Percentiles rank a stretch among this genome's conserved stretches.
These are phyloP conservation scores for Cercospora janseana DNA, from an alignment of 2,329 filamentous ascomycete species.

Conservation along the genomic window DNA sequence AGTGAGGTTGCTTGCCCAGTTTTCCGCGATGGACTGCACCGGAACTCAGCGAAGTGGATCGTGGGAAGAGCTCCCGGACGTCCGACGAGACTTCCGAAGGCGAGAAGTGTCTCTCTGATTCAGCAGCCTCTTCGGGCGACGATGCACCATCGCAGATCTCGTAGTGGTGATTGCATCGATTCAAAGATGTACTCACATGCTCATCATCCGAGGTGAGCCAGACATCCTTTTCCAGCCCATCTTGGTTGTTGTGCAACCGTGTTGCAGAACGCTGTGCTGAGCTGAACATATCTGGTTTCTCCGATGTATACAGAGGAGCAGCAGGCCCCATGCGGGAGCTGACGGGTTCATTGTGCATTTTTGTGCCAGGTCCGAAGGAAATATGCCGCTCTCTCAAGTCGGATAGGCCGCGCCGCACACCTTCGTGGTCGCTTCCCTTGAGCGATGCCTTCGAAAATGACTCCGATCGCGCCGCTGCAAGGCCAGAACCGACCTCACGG, in stretches of 20 bases:
- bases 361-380: constrained; percentile 16
- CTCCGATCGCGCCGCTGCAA: no score
- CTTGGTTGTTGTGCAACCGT: neutral
- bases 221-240: constrained; percentile 17
- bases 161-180: no score
- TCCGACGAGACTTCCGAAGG: constrained; percentile 27
- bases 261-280: neutral
- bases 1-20: no score
- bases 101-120: constrained; percentile 23
- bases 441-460: no score
- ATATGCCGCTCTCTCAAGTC: constrained; percentile 18
- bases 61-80: constrained; percentile 33
- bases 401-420: constrained; percentile 16
- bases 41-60: constrained; percentile 31
- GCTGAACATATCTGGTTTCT: neutral
- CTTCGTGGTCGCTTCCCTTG: constrained; percentile 11
- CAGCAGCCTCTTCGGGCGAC: constrained; percentile 25
- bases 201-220: constrained; percentile 37
- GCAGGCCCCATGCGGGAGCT: no score
- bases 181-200: no score
- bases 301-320: no score
- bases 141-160: no score
- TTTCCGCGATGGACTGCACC: neutral
- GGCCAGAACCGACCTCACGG: no score
- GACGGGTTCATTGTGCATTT: no score